Conservation (phyloP, 2,329 filamentous ascomycete species). For the Passalora sequoiae region DNA sequence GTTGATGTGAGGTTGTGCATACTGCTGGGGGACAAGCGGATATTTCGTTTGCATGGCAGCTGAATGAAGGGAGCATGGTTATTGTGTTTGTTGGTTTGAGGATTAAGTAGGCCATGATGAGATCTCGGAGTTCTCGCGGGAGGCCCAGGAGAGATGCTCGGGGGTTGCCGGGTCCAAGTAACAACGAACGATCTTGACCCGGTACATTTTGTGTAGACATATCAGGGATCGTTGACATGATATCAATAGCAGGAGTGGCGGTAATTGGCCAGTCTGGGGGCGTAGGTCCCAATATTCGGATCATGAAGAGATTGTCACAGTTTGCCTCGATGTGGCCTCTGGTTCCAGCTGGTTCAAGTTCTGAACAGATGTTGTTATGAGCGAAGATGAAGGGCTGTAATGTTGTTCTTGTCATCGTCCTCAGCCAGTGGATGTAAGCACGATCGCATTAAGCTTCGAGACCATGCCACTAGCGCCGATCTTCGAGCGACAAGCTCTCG, state of each 20-base stretch:
- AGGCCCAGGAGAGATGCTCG: slow-evolving; percentile 19
- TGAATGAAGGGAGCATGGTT: slow-evolving; percentile 20
- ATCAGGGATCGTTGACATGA: neutral
- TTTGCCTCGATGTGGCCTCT: no score
- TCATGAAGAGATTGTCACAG: neutral
- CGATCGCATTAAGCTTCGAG: no score
- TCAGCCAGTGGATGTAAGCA: no score
- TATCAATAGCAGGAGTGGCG: slow-evolving; percentile 1
- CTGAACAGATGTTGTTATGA: neutral
- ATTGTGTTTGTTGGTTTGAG: slow-evolving; percentile 21
- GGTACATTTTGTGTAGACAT: neutral
- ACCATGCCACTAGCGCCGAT: neutral
- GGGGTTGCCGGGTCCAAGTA: neutral
- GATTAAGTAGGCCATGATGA: slow-evolving; percentile 22
- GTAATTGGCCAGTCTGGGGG: slow-evolving; percentile 2
- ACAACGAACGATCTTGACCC: neutral
- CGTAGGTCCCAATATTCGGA: neutral
- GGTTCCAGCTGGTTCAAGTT: no score
- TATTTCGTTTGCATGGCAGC: slow-evolving; percentile 17
- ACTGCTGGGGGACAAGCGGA: slow-evolving; percentile 21
- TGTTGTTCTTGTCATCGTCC: no score
- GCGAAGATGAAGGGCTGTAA: neutral
- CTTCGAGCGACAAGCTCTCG: neutral
- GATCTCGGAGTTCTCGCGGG: slow-evolving; percentile 25
- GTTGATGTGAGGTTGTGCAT: slow-evolving; percentile 19